These are phyloP conservation scores for Cucumis melo DNA, from an alignment of 306 rosid species.

Conservation along the genomic window DNA sequence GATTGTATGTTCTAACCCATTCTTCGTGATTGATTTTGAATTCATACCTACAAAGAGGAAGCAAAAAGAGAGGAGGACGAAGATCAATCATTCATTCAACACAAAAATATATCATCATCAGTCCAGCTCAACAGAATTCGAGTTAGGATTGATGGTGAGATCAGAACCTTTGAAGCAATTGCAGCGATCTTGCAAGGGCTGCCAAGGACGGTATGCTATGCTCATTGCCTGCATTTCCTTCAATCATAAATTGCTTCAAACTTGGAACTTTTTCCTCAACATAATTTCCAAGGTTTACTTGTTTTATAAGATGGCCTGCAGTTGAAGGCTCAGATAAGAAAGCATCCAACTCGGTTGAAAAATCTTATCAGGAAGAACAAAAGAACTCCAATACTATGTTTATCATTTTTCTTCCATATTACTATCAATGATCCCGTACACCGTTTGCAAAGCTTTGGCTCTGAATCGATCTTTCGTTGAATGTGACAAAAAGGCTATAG, in stretches of 20 bases:
- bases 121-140: conserved; percentile 1
- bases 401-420: neutral
- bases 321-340: neutral
- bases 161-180: conserved; percentile 52
- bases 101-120: conserved; percentile 5
- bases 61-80: conserved; percentile 3
- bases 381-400: neutral
- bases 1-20: conserved; percentile 56
- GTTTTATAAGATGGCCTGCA: conserved; percentile 53
- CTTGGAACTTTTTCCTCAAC: conserved; percentile 58
- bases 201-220: conserved; percentile 62
- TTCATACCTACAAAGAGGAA: conserved; percentile 40
- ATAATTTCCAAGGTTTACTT: conserved; percentile 48
- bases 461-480: neutral
- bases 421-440: neutral
- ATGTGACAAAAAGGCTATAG: neutral
- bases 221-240: conserved; percentile 28
- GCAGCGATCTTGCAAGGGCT: conserved; percentile 64
- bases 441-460: neutral
- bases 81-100: conserved; percentile 2
- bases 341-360: neutral
- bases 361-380: neutral
- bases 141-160: conserved; percentile 2
- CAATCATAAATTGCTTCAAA: conserved; percentile 38
- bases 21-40: conserved; percentile 73